Conservation (phyloP, 1,139 yeast species). For the Pichia norvegensis region DNA sequence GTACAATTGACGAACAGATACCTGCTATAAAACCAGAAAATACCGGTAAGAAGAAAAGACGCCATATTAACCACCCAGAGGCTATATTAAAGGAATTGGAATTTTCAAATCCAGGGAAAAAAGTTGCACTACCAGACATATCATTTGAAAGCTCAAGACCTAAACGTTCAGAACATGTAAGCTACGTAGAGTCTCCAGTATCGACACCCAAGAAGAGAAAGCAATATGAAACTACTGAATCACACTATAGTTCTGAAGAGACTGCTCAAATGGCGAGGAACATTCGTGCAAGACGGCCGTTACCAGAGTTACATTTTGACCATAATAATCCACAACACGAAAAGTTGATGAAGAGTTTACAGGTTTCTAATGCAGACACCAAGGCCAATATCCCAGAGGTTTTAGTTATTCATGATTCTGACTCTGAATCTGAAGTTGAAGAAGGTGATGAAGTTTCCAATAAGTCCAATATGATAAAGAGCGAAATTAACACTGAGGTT, state of each 20-base stretch:
- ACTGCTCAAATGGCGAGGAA: neutral
- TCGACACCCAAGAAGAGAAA: neutral
- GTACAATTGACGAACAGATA: neutral
- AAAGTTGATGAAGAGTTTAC: neutral
- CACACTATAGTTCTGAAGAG: neutral
- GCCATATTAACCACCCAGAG: neutral
- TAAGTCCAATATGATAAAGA: too few species aligned
- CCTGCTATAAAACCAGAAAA: too few species aligned
- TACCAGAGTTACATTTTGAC: neutral
- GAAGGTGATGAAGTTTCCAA: neutral
- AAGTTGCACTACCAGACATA: neutral
- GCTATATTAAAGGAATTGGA: neutral
- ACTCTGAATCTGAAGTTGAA: neutral
- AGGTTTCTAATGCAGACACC: neutral
- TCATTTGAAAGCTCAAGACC: neutral
- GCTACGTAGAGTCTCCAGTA: neutral
- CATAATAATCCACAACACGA: neutral
- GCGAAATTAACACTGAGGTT: too few species aligned
- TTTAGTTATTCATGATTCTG: neutral
- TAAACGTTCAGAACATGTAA: neutral
- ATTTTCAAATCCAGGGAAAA: constrained; percentile 1
- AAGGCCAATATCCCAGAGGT: neutral
- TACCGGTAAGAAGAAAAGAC: neutral
- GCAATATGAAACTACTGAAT: too few species aligned
- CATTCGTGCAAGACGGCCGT: neutral